Evolutionary conservation across 257 asterid species (phyloP).

Genomic region (Solanum commersonii): DNA sequence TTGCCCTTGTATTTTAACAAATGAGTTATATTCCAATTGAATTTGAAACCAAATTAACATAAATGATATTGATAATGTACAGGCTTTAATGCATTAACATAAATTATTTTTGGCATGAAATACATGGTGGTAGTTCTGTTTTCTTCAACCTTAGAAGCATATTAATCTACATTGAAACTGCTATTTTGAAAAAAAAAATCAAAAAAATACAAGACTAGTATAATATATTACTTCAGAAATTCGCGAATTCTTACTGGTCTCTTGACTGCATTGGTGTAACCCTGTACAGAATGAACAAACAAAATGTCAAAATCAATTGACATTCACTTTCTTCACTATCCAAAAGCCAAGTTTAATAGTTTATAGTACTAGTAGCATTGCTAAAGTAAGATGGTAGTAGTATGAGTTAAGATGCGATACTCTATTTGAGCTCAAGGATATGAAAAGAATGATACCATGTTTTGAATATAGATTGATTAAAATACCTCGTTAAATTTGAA

Average conservation of each 20-base stretch:
- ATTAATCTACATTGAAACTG: not conserved
- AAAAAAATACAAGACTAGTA: not conserved
- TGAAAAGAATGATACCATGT: not conserved
- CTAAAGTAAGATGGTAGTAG: not conserved
- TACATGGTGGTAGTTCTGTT: not conserved
- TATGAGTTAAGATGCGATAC: not conserved
- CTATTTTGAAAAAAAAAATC: not conserved
- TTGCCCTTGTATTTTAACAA: not conserved
- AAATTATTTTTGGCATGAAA: not conserved
- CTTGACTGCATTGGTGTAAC: conserved; percentile 95
- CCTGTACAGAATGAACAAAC: conserved; percentile 34
- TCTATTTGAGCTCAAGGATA: not conserved
- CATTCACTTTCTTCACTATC: not conserved
- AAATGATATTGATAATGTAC: not conserved
- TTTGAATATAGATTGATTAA: not conserved
- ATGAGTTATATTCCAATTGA: no score
- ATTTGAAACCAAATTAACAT: not conserved
- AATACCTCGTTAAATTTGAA: conserved; percentile 84
- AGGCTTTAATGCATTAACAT: not conserved
- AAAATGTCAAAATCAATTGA: not conserved
- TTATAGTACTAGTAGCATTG: not conserved
- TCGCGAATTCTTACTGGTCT: conserved; percentile 80
- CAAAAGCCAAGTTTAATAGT: not conserved
- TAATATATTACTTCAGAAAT: conserved; percentile 40
- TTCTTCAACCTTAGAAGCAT: not conserved